These are phyloP conservation scores for Carex scoparia DNA, from an alignment of 176 grass and related monocot genomes.

Conservation along the genomic window DNA sequence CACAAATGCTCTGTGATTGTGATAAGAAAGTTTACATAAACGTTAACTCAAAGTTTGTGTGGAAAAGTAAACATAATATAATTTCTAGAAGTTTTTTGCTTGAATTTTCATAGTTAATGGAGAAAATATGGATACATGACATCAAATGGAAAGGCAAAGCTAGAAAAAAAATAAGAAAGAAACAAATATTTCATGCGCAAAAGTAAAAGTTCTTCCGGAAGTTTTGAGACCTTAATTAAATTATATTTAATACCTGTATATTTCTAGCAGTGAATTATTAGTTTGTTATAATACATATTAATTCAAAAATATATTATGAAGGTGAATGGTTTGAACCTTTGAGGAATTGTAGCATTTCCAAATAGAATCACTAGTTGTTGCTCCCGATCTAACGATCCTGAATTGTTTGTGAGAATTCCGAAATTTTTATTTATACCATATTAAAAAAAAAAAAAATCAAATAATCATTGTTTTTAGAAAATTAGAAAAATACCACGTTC, in stretches of 20 bases:
- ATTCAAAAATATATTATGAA: background rate
- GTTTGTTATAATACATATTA: background rate
- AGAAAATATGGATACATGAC: background rate
- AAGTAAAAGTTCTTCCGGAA: background rate
- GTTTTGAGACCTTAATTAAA: background rate
- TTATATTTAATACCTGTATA: background rate
- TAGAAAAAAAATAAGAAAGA: background rate
- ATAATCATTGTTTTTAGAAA: too few species aligned
- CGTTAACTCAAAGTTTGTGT: background rate
- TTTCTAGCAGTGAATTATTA: background rate
- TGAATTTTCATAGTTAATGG: background rate
- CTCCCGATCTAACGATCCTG: too few species aligned
- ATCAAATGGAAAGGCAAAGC: background rate
- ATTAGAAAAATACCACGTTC: too few species aligned
- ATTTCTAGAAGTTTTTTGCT: background rate
- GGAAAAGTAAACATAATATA: background rate
- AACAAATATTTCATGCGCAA: background rate
- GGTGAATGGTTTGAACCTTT: too few species aligned
- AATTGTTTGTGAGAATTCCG: too few species aligned
- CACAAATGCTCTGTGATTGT: background rate
- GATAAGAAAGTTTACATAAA: background rate
- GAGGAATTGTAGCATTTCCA: too few species aligned
- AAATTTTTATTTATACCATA: too few species aligned
- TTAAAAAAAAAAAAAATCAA: too few species aligned
- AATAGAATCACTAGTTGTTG: too few species aligned